Evolutionary conservation across 2,329 filamentous ascomycete species (phyloP), one percentile per base, ranked within the genome.

Genomic region (Cryphonectria parasitica): DNA sequence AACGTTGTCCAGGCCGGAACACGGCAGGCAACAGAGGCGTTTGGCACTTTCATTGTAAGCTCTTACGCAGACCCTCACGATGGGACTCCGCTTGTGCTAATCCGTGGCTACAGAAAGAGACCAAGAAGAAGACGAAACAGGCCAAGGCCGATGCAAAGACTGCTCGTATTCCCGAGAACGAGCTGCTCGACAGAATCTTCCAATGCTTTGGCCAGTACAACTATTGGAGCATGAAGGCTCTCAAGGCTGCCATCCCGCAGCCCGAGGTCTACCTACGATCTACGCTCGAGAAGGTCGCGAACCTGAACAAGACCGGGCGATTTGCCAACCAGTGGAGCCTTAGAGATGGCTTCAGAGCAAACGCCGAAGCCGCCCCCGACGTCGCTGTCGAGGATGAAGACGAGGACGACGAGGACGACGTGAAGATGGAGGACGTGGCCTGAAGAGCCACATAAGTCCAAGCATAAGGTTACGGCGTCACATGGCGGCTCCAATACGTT

Each of bases 261-360:
- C 96, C 96, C 1, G 96, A 98, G 79, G 90, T 92, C n/a, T 98
- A 95, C 80, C 88, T 99, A 73, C 94, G 95, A 68, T 89, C 96
- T 78, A 91, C 91, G 0, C 83, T 99, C 75, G 92, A 95, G 73
- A 90, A 94, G 77, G 89, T 98, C 71, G 95, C 94, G 0, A 89
- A 92, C 28, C 83, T 97, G 72, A 91, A 97, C 78, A 93, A 94
- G 80, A 91, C 90, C 63, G 95, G 95, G 36, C 87, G 90, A 3
- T 97, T 97, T 78, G 91, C 93, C 66, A 95, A 94, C 79, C 91
- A 91, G 75, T 98, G 94, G 90, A 91, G 91, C 75, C 82, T 98
- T 70, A 93, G 91, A 79, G 85, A 88, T 2, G 68, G 76, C 8
- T 90, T 87, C 71, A 83, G 83, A 68, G 85, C 83, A 58, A 84